Conservation (phyloP, 164 flowering plant species). For the Magnolia changhungtana region DNA sequence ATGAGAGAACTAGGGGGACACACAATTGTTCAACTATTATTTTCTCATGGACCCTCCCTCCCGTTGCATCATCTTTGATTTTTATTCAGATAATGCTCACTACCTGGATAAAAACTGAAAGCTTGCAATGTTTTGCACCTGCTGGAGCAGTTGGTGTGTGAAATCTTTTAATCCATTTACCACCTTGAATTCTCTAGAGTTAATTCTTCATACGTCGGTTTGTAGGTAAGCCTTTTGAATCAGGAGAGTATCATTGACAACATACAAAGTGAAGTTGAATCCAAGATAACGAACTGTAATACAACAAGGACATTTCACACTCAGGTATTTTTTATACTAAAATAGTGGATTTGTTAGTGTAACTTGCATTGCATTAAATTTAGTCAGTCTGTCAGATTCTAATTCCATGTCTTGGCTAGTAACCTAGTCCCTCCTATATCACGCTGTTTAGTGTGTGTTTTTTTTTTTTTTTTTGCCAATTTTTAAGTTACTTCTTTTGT, state of each 20-base stretch:
- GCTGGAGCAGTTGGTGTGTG: background rate
- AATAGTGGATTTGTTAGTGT: background rate
- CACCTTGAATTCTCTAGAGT: background rate
- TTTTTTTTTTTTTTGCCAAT: too few relatives aligned
- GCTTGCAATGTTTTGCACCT: background rate
- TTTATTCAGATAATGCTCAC: too few relatives aligned
- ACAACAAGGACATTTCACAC: constrained; percentile 63
- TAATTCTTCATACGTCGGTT: constrained; percentile 8
- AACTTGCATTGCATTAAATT: too few relatives aligned
- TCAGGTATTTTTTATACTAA: constrained; percentile 46
- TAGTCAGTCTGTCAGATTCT: background rate
- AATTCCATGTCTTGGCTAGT: background rate
- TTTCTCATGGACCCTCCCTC: too few relatives aligned
- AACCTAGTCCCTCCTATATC: background rate
- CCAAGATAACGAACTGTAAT: constrained; percentile 68
- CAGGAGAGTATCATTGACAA: constrained; percentile 84
- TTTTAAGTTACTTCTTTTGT: too few relatives aligned
- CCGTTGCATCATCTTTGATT: too few relatives aligned
- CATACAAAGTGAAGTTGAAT: constrained; percentile 75
- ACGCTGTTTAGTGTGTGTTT: too few relatives aligned
- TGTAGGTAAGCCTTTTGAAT: constrained; percentile 93
- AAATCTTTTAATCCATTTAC: background rate
- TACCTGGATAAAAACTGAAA: background rate
- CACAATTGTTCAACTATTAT: too few relatives aligned
- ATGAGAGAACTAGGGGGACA: background rate